A percentile compares a stretch with the other conserved stretches of the same genome.
These are phyloP conservation scores for Alternaria tenuissima DNA, from an alignment of 2,329 filamentous ascomycete species.

Conservation along the genomic window DNA sequence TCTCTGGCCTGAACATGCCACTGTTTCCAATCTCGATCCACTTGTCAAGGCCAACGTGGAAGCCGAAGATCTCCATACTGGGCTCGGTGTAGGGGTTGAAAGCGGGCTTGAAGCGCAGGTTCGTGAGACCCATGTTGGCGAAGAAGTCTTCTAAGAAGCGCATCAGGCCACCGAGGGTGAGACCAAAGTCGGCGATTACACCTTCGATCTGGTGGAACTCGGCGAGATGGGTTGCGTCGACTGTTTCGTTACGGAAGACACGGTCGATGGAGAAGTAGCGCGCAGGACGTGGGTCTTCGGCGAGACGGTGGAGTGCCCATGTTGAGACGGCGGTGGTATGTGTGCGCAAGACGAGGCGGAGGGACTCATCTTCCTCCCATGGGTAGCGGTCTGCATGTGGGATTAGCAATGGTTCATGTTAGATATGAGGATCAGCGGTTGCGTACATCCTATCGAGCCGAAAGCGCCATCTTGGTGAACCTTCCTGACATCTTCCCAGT, in stretches of 20 bases:
- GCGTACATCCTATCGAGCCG: constrained; percentile 80
- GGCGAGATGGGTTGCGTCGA: constrained; percentile 94
- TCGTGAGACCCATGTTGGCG: constrained; percentile 87
- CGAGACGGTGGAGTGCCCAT: constrained; percentile 89
- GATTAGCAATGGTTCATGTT: not conserved
- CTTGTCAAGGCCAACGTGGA: constrained; percentile 70
- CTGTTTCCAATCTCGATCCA: constrained; percentile 98
- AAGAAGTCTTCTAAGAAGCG: constrained; percentile 97
- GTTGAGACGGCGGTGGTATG: constrained; percentile 95
- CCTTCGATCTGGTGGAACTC: constrained; percentile 99
- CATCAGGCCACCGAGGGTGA: constrained; percentile 91
- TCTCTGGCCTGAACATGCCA: constrained; percentile 98
- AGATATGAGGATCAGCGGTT: not conserved
- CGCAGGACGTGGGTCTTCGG: constrained; percentile 82
- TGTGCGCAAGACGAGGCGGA: constrained; percentile 88
- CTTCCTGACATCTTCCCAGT: constrained; percentile 85
- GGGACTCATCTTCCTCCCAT: constrained; percentile 86
- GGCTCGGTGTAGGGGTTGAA: constrained; percentile 82
- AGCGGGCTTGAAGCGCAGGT: constrained; percentile 94
- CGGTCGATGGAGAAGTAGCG: constrained; percentile 98
- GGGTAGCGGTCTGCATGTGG: constrained; percentile 74
- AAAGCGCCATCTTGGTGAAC: constrained; percentile 93
- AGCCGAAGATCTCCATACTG: constrained; percentile 97
- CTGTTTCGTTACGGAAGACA: constrained; percentile 97
- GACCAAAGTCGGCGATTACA: constrained; percentile 94